Evolutionary conservation across 1,284 basidiomycete species (phyloP).

Genomic region (Puccinia horiana): DNA sequence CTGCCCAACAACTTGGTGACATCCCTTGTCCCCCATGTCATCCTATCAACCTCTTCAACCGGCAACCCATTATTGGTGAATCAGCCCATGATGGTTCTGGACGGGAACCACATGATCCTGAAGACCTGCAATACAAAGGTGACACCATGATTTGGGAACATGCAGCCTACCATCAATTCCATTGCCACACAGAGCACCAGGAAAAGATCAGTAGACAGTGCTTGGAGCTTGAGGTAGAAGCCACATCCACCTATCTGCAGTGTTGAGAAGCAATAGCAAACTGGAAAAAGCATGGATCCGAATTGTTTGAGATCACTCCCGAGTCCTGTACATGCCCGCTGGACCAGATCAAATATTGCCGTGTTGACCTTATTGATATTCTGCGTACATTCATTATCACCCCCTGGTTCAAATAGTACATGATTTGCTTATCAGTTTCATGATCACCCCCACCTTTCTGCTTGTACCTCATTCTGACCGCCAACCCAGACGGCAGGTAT

Average conservation of each 20-base stretch:
- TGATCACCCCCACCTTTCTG: not conserved
- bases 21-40: no score
- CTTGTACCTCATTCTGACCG: not conserved
- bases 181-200: not conserved
- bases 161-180: not conserved
- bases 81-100: no score
- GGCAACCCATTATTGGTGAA: no score
- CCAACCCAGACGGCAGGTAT: not conserved
- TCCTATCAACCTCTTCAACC: no score
- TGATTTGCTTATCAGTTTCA: no score
- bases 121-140: no score
- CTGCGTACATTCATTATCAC: not conserved
- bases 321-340: not conserved
- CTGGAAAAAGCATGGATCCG: not conserved
- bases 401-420: no score
- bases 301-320: no score
- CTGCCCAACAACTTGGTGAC: no score
- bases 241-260: not conserved
- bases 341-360: not conserved
- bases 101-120: no score
- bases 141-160: no score
- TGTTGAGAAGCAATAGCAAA: not conserved
- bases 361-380: not conserved
- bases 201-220: not conserved
- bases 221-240: not conserved